Conservation (phyloP, 306 rosid genomes). For the Acmispon strigosus region DNA sequence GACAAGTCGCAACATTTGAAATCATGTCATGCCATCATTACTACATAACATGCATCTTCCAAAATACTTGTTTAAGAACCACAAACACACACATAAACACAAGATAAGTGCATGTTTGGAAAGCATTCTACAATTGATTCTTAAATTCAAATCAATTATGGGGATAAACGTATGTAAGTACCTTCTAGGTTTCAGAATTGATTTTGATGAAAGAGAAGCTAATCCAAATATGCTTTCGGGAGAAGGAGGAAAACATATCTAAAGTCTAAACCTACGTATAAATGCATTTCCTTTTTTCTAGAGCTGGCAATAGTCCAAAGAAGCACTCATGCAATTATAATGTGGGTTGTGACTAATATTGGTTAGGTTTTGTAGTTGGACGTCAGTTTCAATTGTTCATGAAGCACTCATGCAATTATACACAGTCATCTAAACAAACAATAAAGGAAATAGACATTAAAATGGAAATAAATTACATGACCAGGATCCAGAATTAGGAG, state of each 20-base stretch:
- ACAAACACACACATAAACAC: neutral
- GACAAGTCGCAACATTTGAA: slow-evolving; percentile 19
- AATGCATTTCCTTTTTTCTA: too few species aligned
- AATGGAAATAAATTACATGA: slow-evolving; percentile 49
- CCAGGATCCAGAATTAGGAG: slow-evolving; percentile 81
- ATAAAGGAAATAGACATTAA: slow-evolving; percentile 3
- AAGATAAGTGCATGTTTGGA: too few species aligned
- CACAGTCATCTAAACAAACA: neutral
- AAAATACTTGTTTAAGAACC: neutral
- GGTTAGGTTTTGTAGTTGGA: neutral
- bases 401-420: slow-evolving; percentile 6
- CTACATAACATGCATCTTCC: slow-evolving; percentile 6
- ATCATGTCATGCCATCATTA: slow-evolving; percentile 7
- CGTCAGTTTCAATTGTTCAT: neutral
- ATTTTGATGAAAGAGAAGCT: too few species aligned
- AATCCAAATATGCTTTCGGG: too few species aligned
- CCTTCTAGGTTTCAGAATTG: too few species aligned
- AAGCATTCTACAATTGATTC: too few species aligned
- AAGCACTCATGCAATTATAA: too few species aligned
- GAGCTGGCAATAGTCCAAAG: too few species aligned
- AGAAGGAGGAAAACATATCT: neutral
- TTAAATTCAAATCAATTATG: too few species aligned
- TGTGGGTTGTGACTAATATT: neutral
- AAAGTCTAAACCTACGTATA: too few species aligned
- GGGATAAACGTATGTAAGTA: too few species aligned